Evolutionary conservation across 257 asterid genomes (phyloP), one percentile per base, ranked within the genome.

Genomic region (Solanum clarkiae): DNA sequence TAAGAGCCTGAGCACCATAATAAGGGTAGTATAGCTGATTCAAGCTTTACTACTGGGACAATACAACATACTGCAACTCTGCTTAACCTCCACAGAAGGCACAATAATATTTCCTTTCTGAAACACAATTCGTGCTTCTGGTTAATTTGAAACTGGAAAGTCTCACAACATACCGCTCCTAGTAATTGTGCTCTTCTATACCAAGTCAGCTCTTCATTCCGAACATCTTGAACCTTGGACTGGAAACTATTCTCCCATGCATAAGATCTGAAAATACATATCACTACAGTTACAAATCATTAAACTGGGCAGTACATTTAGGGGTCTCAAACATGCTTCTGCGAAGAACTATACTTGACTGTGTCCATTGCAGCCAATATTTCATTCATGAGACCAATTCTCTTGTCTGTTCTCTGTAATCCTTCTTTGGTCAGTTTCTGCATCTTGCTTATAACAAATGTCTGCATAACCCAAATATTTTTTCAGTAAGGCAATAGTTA

Each of bases 281-380:
- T 82, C 57, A 82, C 63, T 22, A 80, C 74, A 75, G 85, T 51
- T 24, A 42, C 7, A 65, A 57, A 40, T 62, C 32, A 59, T 79
- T 70, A 16, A 63, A 65, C 71, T 65, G 42, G 62, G 14, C 29
- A 13, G 54, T 49, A 75, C 18, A 51, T 24, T 74, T 51, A 77
- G 65, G 65, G 17, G 26, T 53, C 26, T 6, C 65, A 86, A 24
- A 80, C 32, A 59, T 62, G 87, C 80, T 66, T 62, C 49, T 18
- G 81, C 7, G 14, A 59, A 81, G 72, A 87, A 82, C 82, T 89
- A 49, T 93, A 96, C 99, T 96, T 96, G 80, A 70, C 98, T 55
- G 96, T 92, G 91, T 96, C 99, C 99, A 96, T 96, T 85, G 98
- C 99, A 88, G 98, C 97, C 94, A 96, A 91, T 87, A 96, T 90